A percentile compares a stretch with the other conserved stretches of the same genome.
phyloP scores from a whole-genome alignment of 1,284 basidiomycete species.

The Rhodotorula sp. region DNA sequence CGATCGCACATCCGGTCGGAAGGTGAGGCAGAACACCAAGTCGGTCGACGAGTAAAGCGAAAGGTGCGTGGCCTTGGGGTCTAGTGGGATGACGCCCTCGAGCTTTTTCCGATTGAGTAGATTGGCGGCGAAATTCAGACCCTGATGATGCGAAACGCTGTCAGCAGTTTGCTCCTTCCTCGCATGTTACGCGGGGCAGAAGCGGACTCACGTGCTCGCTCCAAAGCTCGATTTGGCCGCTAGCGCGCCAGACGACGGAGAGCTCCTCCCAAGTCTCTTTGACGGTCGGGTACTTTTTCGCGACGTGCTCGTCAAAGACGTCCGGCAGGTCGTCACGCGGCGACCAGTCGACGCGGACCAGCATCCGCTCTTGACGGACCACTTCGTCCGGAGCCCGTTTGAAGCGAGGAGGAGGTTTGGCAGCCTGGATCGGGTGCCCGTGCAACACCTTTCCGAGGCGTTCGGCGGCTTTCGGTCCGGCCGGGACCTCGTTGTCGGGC shows the following conservation, averaged over 20 bases:
- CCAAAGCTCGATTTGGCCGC: conserved; percentile 39
- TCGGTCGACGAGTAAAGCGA: conserved; percentile 42
- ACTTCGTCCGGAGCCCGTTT: conserved; percentile 12
- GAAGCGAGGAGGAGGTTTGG: not conserved
- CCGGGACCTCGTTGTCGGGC: conserved; percentile 14
- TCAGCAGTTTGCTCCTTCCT: not conserved
- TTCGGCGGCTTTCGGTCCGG: not conserved
- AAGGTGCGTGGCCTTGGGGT: conserved; percentile 27
- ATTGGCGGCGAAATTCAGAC: conserved; percentile 12
- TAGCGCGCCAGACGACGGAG: conserved; percentile 38
- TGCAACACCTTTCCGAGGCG: not conserved
- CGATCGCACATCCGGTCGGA: conserved; percentile 8
- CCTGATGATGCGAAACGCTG: not conserved
- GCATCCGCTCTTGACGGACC: conserved; percentile 33
- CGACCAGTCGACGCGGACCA: conserved; percentile 39
- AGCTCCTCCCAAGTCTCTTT: conserved; percentile 39
- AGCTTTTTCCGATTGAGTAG: conserved; percentile 35
- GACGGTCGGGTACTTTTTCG: conserved; percentile 36
- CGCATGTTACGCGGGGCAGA: not conserved
- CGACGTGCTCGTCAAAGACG: conserved; percentile 37
- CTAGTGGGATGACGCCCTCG: conserved; percentile 36
- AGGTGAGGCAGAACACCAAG: conserved; percentile 41
- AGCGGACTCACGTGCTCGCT: conserved; percentile 30
- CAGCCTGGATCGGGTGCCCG: not conserved
- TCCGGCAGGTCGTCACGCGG: conserved; percentile 34